A percentile compares a stretch with the other conserved stretches of the same genome.
Evolutionary conservation across 768 basidiomycete genomes (phyloP).

Genomic region (Boletus reticuloceps): DNA sequence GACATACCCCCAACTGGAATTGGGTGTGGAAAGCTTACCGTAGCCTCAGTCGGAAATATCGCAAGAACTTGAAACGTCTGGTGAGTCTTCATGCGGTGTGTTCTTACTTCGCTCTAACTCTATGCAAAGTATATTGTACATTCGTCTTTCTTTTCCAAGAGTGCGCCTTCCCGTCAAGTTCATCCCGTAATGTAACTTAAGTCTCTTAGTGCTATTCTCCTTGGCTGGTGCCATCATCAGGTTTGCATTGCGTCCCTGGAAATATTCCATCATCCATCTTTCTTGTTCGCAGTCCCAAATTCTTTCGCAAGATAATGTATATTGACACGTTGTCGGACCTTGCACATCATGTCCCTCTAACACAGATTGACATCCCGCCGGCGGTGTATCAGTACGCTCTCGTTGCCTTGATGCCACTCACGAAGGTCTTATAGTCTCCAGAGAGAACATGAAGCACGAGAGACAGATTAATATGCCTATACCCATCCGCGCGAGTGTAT

Average conservation of each 20-base stretch:
- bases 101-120: constrained; percentile 6
- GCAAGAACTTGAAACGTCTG: constrained; percentile 84
- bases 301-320: constrained; percentile 82
- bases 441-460: constrained; percentile 80
- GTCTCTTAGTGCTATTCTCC: constrained; percentile 74
- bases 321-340: constrained; percentile 75
- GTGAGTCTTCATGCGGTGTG: constrained; percentile 38
- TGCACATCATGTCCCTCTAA: constrained; percentile 74
- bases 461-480: constrained; percentile 64
- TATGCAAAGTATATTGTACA: constrained; percentile 74
- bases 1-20: constrained; percentile 76
- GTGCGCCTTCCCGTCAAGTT: constrained; percentile 38
- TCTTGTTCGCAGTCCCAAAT: constrained; percentile 67
- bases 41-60: constrained; percentile 75
- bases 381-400: constrained; percentile 73
- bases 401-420: neutral
- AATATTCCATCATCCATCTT: neutral
- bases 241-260: constrained; percentile 33
- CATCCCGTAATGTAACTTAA: constrained; percentile 6
- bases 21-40: constrained; percentile 93
- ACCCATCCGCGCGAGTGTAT: constrained; percentile 58
- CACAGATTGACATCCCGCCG: constrained; percentile 83
- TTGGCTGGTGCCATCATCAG: constrained; percentile 86
- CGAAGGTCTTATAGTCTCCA: constrained; percentile 26
- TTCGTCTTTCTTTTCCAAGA: constrained; percentile 85